Base-by-base conservation (phyloP, 2,329 filamentous ascomycete species). In the Coniochaeta sp. region DNA sequence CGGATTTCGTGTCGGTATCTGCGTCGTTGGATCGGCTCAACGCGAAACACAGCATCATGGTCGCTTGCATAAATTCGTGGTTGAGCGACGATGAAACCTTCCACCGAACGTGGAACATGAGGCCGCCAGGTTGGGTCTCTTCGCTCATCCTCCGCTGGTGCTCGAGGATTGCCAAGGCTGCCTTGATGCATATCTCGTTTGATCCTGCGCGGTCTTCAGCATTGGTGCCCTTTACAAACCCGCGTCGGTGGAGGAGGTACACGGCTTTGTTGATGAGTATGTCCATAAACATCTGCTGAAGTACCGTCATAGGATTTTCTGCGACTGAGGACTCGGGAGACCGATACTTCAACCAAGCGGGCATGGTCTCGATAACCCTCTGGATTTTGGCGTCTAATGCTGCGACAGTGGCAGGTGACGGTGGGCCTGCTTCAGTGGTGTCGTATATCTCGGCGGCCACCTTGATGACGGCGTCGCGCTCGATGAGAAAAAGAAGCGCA, bases 371-470 rank as follows among this genome's bases (percentile, higher is more conserved):
- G 14, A 30, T 7, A 8, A 22, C 55, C 17, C n/a, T 22, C 22
- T 44, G 26, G 12, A 57, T 26, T 17, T 57, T 30, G 5, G 22
- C 24, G 9, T 57, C 55, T n/a, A 57, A 42, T 19, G 28, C 42
- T 1, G 47, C 17, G 7, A 59, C 32, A 7, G 28, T 55, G 32
- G 44, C 28, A 17, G 28, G 26, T 19, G 47, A 55, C 16, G 28
- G 47, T 14, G 57, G 57, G 12, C 47, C 47, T 17, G 47, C 47
- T n/a, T 52, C 58, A 16, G 58, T 58, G n/a, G 47, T 38, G 32
- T 59, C 47, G 32, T 36, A 55, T 12, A 42, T 42, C 58, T 38
- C 44, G 12, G 28, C 58, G 2, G 30, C 42, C 19, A 59, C 58
- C 32, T 55, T 59, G 12, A 44, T 52, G 24, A 52, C 17, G 2